Evolutionary conservation across 2,329 filamentous ascomycete genomes (phyloP).

Genomic region (Fusarium fujikuroi): DNA sequence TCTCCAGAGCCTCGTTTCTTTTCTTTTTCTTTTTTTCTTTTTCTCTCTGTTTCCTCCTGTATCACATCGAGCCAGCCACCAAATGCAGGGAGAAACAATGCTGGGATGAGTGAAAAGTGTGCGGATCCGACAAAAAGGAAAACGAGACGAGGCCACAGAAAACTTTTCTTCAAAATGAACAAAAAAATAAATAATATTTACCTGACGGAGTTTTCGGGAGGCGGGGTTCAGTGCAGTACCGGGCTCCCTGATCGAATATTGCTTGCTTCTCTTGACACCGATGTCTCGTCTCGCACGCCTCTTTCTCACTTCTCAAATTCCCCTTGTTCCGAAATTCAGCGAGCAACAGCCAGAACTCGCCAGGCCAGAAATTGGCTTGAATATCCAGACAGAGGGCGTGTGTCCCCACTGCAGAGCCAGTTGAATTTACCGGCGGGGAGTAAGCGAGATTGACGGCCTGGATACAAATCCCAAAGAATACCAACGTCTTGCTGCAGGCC

Average conservation of each 20-base stretch:
- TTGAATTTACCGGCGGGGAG: conserved; percentile 50
- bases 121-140: conserved; percentile 23
- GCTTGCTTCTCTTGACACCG: conserved; percentile 9
- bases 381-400: conserved; percentile 12
- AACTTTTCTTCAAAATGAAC: conserved; percentile 13
- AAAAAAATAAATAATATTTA: conserved; percentile 20
- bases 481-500: conserved; percentile 40
- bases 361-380: conserved; percentile 12
- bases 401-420: conserved; percentile 43
- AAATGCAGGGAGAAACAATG: conserved; percentile 31
- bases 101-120: conserved; percentile 10
- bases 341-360: conserved; percentile 28
- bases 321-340: conserved; percentile 27
- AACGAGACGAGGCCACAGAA: conserved; percentile 29
- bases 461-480: conserved; percentile 37
- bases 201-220: conserved; percentile 11
- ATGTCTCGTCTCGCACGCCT: conserved; percentile 13
- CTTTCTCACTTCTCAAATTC: conserved; percentile 18
- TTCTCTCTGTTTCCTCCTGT: conserved; percentile 29
- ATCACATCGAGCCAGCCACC: conserved; percentile 26
- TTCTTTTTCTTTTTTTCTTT: conserved; percentile 27
- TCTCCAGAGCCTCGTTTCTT: conserved; percentile 20
- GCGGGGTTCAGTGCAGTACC: conserved; percentile 25
- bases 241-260: not conserved
- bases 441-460: conserved; percentile 51